Conservation (phyloP, 108 stramenopile genomes). For the Nitzschia putrida region DNA sequence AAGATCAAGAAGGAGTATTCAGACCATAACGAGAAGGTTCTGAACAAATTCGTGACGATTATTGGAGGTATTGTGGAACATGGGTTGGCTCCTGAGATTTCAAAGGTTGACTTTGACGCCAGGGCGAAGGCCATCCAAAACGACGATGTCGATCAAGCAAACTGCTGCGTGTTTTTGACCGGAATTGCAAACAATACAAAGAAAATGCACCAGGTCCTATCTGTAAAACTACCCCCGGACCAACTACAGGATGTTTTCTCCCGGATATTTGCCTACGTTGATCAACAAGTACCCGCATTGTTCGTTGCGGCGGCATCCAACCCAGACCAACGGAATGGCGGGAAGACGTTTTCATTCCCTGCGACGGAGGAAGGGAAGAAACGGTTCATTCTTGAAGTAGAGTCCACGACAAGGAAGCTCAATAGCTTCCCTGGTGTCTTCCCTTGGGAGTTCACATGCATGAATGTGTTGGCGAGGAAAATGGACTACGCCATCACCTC, state of each 20-base stretch:
- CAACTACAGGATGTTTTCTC: slow-evolving; percentile 93
- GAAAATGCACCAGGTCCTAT: slow-evolving; percentile 94
- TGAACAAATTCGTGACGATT: slow-evolving; percentile 95
- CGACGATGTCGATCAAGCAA: slow-evolving; percentile 11
- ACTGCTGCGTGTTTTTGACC: slow-evolving; percentile 83
- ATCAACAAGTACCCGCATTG: slow-evolving; percentile 71
- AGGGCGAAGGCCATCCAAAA: slow-evolving; percentile 42
- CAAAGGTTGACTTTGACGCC: slow-evolving; percentile 71
- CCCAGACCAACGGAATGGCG: neutral
- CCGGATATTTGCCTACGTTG: slow-evolving; percentile 89
- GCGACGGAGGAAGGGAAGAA: slow-evolving; percentile 70
- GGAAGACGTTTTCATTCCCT: slow-evolving; percentile 61
- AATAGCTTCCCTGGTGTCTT: slow-evolving; percentile 69
- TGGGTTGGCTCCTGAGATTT: slow-evolving; percentile 67
- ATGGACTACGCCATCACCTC: slow-evolving; percentile 45
- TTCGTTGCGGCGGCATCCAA: slow-evolving; percentile 56
- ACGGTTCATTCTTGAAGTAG: slow-evolving; percentile 68
- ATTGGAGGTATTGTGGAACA: slow-evolving; percentile 94
- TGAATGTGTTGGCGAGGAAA: slow-evolving; percentile 64
- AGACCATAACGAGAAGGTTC: slow-evolving; percentile 91
- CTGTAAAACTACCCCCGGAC: slow-evolving; percentile 81
- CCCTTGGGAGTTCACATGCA: slow-evolving; percentile 84
- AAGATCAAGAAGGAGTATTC: slow-evolving; percentile 85
- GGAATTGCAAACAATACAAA: slow-evolving; percentile 83
- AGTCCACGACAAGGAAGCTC: slow-evolving; percentile 59